A percentile compares a stretch with the other conserved stretches of the same genome.
phyloP scores from a whole-genome alignment of 768 basidiomycete species.

The Calocybe cyanea region DNA sequence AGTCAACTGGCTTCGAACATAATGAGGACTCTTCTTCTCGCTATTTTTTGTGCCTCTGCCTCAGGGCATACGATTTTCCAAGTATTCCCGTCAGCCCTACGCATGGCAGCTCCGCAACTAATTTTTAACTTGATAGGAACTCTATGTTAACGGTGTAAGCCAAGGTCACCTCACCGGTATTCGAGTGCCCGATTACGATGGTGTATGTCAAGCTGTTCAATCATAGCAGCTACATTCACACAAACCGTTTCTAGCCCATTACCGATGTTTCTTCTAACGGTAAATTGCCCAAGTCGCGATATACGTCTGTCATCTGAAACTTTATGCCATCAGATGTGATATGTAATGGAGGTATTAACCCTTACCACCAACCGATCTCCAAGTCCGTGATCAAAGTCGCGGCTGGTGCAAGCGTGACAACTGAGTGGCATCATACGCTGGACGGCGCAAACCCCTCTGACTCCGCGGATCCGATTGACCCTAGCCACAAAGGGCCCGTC shows the following conservation, averaged over 20 bases:
- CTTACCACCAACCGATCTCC: conserved; percentile 45
- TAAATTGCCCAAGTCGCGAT: background rate
- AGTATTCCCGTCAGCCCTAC: conserved; percentile 18
- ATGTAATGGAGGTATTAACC: conserved; percentile 60
- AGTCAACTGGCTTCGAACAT: background rate
- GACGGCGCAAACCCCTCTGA: conserved; percentile 37
- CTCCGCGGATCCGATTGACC: conserved; percentile 44
- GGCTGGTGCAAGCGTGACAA: conserved; percentile 49
- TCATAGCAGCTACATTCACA: background rate
- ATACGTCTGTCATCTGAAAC: background rate
- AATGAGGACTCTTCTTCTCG: conserved; percentile 7
- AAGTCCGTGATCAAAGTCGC: conserved; percentile 42
- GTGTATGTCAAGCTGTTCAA: conserved; percentile 16
- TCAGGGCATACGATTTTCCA: conserved; percentile 54
- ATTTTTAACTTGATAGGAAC: conserved; percentile 24
- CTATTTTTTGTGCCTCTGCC: conserved; percentile 20
- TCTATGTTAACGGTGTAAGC: conserved; percentile 48
- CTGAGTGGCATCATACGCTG: conserved; percentile 51
- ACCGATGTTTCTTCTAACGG: conserved; percentile 52
- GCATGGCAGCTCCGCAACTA: background rate
- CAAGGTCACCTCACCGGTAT: conserved; percentile 41
- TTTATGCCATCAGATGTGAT: conserved; percentile 29
- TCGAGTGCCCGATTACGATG: conserved; percentile 41
- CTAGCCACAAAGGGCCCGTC: conserved; percentile 50
- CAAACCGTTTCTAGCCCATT: conserved; percentile 40